Evolutionary conservation across 2,329 filamentous ascomycete species (phyloP).

Genomic region (Curvularia verruculosa): DNA sequence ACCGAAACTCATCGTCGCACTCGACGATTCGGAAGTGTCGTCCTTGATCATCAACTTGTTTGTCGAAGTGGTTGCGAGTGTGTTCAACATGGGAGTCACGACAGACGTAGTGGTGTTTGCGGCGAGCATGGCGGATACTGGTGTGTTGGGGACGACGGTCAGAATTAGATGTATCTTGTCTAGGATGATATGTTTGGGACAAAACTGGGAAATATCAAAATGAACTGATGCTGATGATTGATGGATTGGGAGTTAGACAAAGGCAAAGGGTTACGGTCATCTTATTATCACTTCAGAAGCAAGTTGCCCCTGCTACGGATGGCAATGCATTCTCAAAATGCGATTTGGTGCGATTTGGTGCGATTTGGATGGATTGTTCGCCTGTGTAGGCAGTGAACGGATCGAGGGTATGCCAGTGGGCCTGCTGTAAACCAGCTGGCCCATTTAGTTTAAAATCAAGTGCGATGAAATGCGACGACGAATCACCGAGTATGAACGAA

Average conservation of each 20-base stretch:
- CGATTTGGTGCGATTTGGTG: background rate
- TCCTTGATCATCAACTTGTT: background rate
- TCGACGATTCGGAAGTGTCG: background rate
- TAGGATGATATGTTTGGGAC: background rate
- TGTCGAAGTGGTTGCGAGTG: background rate
- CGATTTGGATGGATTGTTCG: background rate
- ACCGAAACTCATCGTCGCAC: slow-evolving; percentile 4
- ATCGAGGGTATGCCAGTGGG: background rate
- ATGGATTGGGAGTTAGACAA: background rate
- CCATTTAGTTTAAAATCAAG: background rate
- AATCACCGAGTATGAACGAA: background rate
- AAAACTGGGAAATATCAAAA: background rate
- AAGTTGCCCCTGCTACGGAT: background rate
- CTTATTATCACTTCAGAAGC: background rate
- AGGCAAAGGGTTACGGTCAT: background rate
- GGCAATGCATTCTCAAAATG: background rate
- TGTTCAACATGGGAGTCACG: background rate
- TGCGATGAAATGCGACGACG: slow-evolving; percentile 2
- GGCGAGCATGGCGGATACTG: background rate
- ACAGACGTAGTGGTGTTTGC: background rate
- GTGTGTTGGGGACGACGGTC: background rate
- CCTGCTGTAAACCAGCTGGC: background rate
- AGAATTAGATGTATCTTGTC: too few relatives aligned
- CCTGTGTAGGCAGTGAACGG: background rate
- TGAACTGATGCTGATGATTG: background rate